A percentile compares a stretch with the other conserved stretches of the same genome.
These are phyloP conservation scores for Penicillium rolfsii DNA, from an alignment of 2,329 filamentous ascomycete genomes.

Conservation along the genomic window DNA sequence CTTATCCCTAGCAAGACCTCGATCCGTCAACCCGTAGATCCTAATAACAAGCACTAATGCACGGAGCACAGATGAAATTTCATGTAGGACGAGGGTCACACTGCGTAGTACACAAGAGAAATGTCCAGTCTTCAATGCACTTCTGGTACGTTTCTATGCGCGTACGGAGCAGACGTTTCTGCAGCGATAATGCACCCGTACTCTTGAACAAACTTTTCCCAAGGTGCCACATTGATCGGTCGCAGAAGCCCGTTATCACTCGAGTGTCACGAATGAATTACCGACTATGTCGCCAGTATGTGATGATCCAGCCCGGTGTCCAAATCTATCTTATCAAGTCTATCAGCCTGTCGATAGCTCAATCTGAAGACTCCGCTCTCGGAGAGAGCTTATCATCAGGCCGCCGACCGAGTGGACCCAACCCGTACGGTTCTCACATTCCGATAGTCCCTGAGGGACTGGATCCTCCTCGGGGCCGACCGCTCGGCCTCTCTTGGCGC, in stretches of 20 bases:
- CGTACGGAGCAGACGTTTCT: background rate
- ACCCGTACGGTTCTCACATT: background rate
- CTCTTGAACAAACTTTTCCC: background rate
- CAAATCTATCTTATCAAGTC: slow-evolving; percentile 4
- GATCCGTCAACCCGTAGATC: slow-evolving; percentile 2
- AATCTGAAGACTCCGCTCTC: slow-evolving; percentile 1
- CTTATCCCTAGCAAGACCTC: background rate
- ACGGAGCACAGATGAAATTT: background rate
- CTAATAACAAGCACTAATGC: background rate
- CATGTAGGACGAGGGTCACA: background rate
- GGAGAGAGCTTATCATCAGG: slow-evolving; percentile 9
- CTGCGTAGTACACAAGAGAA: background rate
- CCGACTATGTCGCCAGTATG: background rate
- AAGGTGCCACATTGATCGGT: background rate
- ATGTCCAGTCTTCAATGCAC: slow-evolving; percentile 1
- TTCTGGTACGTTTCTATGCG: slow-evolving; percentile 3
- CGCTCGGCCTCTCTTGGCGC: slow-evolving; percentile 14
- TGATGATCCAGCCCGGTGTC: background rate
- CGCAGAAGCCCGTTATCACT: background rate
- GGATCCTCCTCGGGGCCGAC: background rate
- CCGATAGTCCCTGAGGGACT: background rate
- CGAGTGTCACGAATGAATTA: background rate
- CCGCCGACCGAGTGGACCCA: background rate
- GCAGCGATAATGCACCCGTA: background rate
- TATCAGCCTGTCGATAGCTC: background rate